Conservation (phyloP, 805 yeast species). For the Sugiyamaella americana region DNA sequence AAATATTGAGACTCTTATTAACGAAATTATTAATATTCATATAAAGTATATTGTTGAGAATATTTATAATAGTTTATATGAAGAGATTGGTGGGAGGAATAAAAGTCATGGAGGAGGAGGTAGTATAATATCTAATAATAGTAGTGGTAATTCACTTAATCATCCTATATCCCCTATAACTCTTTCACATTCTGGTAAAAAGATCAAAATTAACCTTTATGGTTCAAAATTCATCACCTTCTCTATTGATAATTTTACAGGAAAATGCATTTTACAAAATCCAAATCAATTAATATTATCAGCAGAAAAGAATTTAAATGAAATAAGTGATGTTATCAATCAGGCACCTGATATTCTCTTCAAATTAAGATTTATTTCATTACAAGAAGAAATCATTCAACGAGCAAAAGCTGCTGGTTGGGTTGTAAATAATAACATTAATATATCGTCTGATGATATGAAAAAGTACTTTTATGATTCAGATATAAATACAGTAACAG, state of each 20-base stretch:
- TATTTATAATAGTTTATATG: conserved; percentile 1
- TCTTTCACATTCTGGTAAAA: conserved; percentile 7
- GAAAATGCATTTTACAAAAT: conserved; percentile 31
- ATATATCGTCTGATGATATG: conserved; percentile 44
- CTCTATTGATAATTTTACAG: conserved; percentile 22
- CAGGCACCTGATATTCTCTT: conserved; percentile 33
- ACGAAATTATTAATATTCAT: conserved; percentile 38
- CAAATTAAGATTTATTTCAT: conserved; percentile 44
- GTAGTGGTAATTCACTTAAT: not conserved
- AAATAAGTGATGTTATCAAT: conserved; percentile 15
- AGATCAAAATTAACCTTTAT: conserved; percentile 19
- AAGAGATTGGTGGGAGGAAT: not conserved
- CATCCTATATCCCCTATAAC: too few relatives aligned
- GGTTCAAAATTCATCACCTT: conserved; percentile 17
- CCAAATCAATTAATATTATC: conserved; percentile 37
- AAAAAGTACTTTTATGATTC: conserved; percentile 25
- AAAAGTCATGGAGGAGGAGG: not conserved
- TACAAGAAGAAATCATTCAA: conserved; percentile 46
- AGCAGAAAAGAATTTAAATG: conserved; percentile 31
- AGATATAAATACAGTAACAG: conserved; percentile 13
- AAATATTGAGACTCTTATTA: conserved; percentile 35
- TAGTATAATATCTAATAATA: too few relatives aligned
- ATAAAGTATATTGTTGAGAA: conserved; percentile 32
- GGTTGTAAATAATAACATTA: conserved; percentile 53
- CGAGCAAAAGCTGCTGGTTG: conserved; percentile 63